Evolutionary conservation across 2,329 filamentous ascomycete species (phyloP).

Genomic region (Fonsecaea monophora): DNA sequence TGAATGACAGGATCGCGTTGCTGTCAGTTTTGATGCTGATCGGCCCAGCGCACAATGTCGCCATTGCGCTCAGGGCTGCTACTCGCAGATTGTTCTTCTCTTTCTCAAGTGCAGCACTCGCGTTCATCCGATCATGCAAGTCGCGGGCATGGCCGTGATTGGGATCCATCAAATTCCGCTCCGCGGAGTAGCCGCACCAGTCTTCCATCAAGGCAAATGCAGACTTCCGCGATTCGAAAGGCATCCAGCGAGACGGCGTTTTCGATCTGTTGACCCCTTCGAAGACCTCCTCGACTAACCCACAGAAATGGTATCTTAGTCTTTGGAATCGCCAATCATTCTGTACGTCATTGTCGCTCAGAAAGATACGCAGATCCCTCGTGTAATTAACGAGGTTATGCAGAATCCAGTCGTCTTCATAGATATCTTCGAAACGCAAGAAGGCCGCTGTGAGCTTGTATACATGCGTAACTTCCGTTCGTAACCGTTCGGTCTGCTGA

Average conservation of each 20-base stretch:
- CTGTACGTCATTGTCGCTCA: conserved; percentile 94
- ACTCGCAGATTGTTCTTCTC: conserved; percentile 92
- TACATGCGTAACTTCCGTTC: conserved; percentile 94
- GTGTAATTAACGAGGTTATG: conserved; percentile 87
- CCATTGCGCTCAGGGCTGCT: conserved; percentile 93
- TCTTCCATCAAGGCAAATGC: conserved; percentile 98
- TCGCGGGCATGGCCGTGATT: conserved; percentile 61
- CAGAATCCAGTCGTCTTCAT: conserved; percentile 87
- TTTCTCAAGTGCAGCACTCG: conserved; percentile 91
- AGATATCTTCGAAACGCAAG: conserved; percentile 76
- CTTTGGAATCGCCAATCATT: conserved; percentile 94
- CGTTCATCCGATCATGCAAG: conserved; percentile 72
- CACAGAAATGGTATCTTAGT: conserved; percentile 90
- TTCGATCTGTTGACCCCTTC: conserved; percentile 85
- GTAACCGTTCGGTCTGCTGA: conserved; percentile 80
- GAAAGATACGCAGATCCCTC: conserved; percentile 88
- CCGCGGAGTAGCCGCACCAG: conserved; percentile 97
- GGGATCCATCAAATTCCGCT: conserved; percentile 82
- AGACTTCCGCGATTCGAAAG: conserved; percentile 94
- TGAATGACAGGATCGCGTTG: conserved; percentile 85
- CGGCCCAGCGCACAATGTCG: conserved; percentile 79
- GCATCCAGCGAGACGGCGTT: conserved; percentile 92
- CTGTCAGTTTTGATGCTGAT: conserved; percentile 88
- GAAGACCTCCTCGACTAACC: conserved; percentile 89
- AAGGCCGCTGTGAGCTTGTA: conserved; percentile 95